Evolutionary conservation across 257 asterid genomes (phyloP).

Genomic region (Primulina eburnea): DNA sequence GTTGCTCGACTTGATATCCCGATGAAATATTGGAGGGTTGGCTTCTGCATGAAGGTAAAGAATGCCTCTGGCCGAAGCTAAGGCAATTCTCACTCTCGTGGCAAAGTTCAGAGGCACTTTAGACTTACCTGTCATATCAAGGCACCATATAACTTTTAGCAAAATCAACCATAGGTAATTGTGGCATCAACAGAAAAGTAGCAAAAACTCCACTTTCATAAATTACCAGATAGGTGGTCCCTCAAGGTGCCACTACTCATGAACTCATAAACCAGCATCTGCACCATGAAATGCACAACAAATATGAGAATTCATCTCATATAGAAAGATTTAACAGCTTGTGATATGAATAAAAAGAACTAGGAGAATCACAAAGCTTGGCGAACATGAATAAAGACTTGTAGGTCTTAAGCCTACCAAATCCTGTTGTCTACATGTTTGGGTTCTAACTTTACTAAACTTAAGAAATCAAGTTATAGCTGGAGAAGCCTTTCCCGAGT

Average conservation of each 20-base stretch:
- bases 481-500: neutral
- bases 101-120: constrained; percentile 60
- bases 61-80: constrained; percentile 85
- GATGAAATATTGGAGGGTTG: constrained; percentile 95
- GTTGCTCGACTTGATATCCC: constrained; percentile 96
- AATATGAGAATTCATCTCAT: constrained; percentile 21
- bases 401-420: no score
- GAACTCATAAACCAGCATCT: constrained; percentile 94
- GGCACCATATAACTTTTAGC: neutral
- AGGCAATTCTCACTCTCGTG: constrained; percentile 66
- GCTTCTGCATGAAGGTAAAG: constrained; percentile 97
- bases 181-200: constrained; percentile 8
- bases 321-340: constrained; percentile 6
- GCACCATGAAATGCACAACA: constrained; percentile 36
- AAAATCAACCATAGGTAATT: neutral
- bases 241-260: constrained; percentile 86
- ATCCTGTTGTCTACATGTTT: neutral
- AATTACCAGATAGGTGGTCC: constrained; percentile 82
- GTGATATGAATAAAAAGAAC: constrained; percentile 1
- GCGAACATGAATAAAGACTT: neutral
- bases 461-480: neutral
- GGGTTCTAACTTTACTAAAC: neutral
- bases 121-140: constrained; percentile 49
- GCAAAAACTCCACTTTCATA: neutral
- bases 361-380: neutral